These are phyloP conservation scores for Bonnemaisonia californica DNA, from an alignment of 31 red algal species.

Conservation along the genomic window DNA sequence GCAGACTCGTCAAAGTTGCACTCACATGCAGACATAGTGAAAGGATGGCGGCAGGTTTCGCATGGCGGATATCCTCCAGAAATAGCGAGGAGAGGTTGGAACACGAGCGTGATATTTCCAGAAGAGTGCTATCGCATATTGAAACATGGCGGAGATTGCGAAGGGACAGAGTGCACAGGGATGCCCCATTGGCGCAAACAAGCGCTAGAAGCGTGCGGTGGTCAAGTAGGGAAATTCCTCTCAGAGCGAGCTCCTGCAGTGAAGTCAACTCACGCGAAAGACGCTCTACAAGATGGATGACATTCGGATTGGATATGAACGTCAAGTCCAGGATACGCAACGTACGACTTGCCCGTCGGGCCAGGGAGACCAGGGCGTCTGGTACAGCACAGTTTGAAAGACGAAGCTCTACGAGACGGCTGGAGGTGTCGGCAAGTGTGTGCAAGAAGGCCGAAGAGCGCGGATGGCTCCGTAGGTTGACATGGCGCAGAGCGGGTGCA, in stretches of 20 bases:
- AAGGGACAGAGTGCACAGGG: background rate
- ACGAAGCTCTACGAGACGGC: background rate
- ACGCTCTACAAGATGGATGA: background rate
- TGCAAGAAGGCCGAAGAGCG: background rate
- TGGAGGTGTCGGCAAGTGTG: background rate
- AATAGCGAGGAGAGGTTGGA: background rate
- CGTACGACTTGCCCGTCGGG: background rate
- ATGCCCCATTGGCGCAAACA: background rate
- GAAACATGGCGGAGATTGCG: constrained; percentile 29
- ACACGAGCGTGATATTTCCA: background rate
- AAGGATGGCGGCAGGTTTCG: background rate
- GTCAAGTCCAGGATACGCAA: background rate
- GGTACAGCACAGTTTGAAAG: background rate
- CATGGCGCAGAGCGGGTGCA: background rate
- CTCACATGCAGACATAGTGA: background rate
- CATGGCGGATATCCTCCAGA: constrained; percentile 43
- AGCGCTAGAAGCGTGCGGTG: constrained; percentile 7
- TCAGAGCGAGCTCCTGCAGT: background rate
- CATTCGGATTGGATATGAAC: background rate
- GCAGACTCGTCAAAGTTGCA: background rate
- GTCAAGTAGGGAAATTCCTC: constrained; percentile 7
- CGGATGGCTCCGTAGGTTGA: constrained; percentile 2
- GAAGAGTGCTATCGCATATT: constrained; percentile 1
- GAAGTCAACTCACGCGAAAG: background rate
- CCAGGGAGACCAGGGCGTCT: background rate